Base-by-base conservation (phyloP, 345 rosid genomes). In the Hevea brasiliensis region DNA sequence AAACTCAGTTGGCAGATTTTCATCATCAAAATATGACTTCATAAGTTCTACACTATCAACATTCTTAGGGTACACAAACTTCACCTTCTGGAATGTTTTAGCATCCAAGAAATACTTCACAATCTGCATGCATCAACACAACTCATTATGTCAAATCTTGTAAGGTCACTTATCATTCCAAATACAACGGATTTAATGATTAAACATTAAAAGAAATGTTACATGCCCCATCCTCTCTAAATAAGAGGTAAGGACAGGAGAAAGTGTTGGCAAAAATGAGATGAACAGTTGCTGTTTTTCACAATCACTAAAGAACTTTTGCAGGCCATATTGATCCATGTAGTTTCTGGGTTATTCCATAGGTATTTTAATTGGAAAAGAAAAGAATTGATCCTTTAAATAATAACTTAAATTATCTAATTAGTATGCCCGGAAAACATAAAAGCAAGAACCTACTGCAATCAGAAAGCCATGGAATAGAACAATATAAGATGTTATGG, bases 31-130 rank as follows among this genome's bases (percentile, higher is more conserved):
- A 69, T 81, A 86, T 6, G 88, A 78, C 9, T 81, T 85, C 98
- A 95, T 92, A 7, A 90, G 83, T 74, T 86, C 96, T 40, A 92
- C 87, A 8, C 98, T 95, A 12, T 88, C 97, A 50, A 66, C 75
- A 61, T 92, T 90, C 81, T 92, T 90, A 0, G 99, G 99, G 77
- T 92, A 95, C 68, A 92, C 98, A 82, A 95, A 95, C 68, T 91
- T 92, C 79, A 92, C 97, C 85, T 95, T 95, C 55, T 85, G 82
- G 72, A 87, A 90, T 50, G 99, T 95, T 82, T 88, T 92, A 47
- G 94, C 79, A 74, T 92, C 99, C 56, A 95, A 35, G 50, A 95
- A 95, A 75, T 88, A 92, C 87, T 95, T 95, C 7, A 92, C 98
- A 23, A 91, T 82, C 98, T 94, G 86, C 81, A 53, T 4, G 58